Percentiles rank a stretch among this genome's conserved stretches.
Evolutionary conservation across 2,329 filamentous ascomycete species (phyloP).

Genomic region (Venturia oleaginea): DNA sequence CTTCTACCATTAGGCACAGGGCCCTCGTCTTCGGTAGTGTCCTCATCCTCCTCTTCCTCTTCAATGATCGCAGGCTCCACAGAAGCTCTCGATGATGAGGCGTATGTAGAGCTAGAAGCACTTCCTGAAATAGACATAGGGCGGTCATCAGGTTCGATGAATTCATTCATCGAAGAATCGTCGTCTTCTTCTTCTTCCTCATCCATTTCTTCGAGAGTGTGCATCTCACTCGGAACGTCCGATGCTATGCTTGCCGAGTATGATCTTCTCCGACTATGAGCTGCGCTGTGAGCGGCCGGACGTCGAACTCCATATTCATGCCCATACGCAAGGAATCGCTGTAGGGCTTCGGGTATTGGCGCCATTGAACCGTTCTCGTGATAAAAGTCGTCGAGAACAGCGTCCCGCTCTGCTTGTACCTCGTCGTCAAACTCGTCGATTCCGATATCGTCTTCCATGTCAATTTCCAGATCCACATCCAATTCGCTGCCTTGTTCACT

Average conservation of each 20-base stretch:
- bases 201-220: conserved; percentile 34
- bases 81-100: conserved; percentile 9
- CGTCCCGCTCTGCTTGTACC: neutral
- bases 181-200: conserved; percentile 30
- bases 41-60: conserved; percentile 10
- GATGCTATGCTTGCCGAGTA: conserved; percentile 32
- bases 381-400: neutral
- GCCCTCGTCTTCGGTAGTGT: conserved; percentile 14
- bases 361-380: conserved; percentile 1
- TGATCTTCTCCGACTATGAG: conserved; percentile 29
- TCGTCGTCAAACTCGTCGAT: conserved; percentile 23
- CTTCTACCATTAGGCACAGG: conserved; percentile 8
- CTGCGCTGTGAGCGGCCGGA: conserved; percentile 33
- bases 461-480: conserved; percentile 33
- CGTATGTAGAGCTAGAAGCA: conserved; percentile 17
- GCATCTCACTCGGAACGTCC: conserved; percentile 32
- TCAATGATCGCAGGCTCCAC: conserved; percentile 4
- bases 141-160: conserved; percentile 29
- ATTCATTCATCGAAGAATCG: conserved; percentile 34
- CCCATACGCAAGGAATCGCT: conserved; percentile 11
- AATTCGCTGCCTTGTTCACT: conserved; percentile 30
- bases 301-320: conserved; percentile 18
- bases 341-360: conserved; percentile 5
- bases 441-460: conserved; percentile 32
- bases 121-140: conserved; percentile 24